These are phyloP conservation scores for Lasiosphaeria ovina DNA, from an alignment of 495 filamentous ascomycete genomes.

Conservation along the genomic window DNA sequence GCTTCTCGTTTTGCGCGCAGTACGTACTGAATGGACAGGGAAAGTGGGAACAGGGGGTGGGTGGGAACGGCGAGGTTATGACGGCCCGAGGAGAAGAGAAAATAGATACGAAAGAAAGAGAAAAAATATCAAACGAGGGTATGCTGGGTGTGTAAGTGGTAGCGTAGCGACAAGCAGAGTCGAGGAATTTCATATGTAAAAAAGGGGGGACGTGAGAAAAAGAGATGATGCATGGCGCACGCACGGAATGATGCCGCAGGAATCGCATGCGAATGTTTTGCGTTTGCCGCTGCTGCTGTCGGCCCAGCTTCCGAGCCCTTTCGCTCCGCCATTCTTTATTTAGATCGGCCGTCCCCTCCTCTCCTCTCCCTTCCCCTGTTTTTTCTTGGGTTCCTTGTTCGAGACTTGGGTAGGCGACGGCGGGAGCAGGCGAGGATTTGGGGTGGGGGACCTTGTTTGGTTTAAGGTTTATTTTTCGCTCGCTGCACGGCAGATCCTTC, in stretches of 20 bases:
- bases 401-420: slow-evolving; percentile 3
- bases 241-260: slow-evolving; percentile 51
- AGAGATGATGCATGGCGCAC: slow-evolving; percentile 18
- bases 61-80: slow-evolving; percentile 3
- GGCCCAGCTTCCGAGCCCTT: slow-evolving; percentile 37
- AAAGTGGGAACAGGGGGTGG: slow-evolving; percentile 8
- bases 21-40: neutral
- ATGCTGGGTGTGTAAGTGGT: no score
- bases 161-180: no score
- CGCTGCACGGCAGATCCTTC: neutral
- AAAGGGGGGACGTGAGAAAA: slow-evolving; percentile 8
- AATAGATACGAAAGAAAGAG: neutral
- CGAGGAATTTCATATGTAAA: slow-evolving; percentile 13
- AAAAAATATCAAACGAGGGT: neutral
- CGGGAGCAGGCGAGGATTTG: slow-evolving; percentile 1
- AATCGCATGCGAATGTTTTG: slow-evolving; percentile 44
- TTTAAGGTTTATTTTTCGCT: neutral
- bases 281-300: slow-evolving; percentile 5
- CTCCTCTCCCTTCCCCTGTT: neutral
- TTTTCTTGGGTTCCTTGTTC: neutral
- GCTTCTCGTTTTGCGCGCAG: no score
- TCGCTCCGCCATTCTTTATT: slow-evolving; percentile 30
- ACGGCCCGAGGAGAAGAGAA: no score
- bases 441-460: neutral
- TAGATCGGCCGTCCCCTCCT: neutral